Evolutionary conservation across 2,329 filamentous ascomycete species (phyloP), one percentile per base, ranked within the genome.

Genomic region (Stachybotrys chartarum): DNA sequence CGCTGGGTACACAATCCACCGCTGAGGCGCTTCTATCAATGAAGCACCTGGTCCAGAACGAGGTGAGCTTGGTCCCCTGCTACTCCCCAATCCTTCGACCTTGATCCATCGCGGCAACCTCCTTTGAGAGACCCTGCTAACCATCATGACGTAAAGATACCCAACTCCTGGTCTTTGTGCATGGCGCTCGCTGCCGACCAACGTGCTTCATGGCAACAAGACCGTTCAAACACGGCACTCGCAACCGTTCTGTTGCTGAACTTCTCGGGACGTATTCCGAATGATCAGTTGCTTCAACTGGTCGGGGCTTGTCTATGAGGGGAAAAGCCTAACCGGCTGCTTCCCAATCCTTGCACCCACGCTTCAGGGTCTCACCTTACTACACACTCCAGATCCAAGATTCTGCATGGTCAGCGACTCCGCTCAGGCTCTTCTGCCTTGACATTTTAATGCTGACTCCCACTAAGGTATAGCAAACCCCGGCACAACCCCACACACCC

Each of bases 121-220:
- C n/a, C n/a, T n/a, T n/a, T n/a, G n/a, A n/a, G n/a, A n/a, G n/a
- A n/a, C n/a, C n/a, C 8, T 3, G 24, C 31, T 32, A 35, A 14
- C 30, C 10, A 46, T 55, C 24, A 57, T 42, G 17, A 1, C 6
- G 18, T 31, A 6, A 31, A 66, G 64, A 39, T 64, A 1, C 66
- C 66, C 1, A 64, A 61, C 39, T 58, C 64, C 0, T 68, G 66
- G 66, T 57, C 62, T 6, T 47, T 67, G 32, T 60, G 61, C 12
- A 62, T 61, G 58, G 60, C 63, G 4, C 54, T 68, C 45, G 61
- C 58, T 4, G 49, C 57, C 3, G 58, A 61, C 3, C 56, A 54
- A 31, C 51, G 57, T 3, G 44, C 52, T 6, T 52, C 56, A 16
- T 59, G 60, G 58, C 59, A 64, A 30, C 52, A 53, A 4, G 61